Evolutionary conservation across 192 early-diverging fungal genomes (phyloP), one percentile per base, ranked within the genome.

Genomic region (Backusella macrospora): DNA sequence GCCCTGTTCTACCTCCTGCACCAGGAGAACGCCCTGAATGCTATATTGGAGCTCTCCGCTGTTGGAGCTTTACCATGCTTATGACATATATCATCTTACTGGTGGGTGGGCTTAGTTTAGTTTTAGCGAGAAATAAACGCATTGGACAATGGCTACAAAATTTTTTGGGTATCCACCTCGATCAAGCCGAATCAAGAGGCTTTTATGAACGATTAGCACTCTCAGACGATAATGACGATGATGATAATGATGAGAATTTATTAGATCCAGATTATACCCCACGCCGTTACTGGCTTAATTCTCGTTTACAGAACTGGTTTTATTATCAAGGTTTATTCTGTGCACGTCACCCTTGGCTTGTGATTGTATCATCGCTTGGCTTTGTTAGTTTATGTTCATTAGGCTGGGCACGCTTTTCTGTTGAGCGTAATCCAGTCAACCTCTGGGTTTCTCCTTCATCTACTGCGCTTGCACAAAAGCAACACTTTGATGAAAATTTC

Each of bases 401-500:
- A 6, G 89, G 89, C 16, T 90, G 89, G 85, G 76, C 80, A 0
- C 62, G 68, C 3, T 90, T 90, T 62, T 71, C 79, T 3, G 72
- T 90, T 1, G 87, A 89, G 63, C 83, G 81, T 10, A 80, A 86
- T 65, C 89, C 89, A 5, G 83, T 87, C 47, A 82, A 84, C 38
- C 77, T 90, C 0, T 90, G 89, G 89, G 89, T 90, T 0, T 79
- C 87, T 2, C 86, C 89, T 16, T 80, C 80, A 9, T 88, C 87
- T 4, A 73, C 74, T n/a, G 85, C 84, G 6, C 80, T 85, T 3
- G 62, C 79, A 3, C 83, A 85, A 47, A 90, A 90, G 76, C 76
- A 82, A 10, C 85, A 82, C 62, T 90, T 88, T 78, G 89, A 90
- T 49, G 73, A 83, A 34, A 80, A 87, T 77, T 89, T 90, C 73